These are phyloP conservation scores for Xylariaceae sp. DNA, from an alignment of 2,329 filamentous ascomycete species.

Conservation along the genomic window DNA sequence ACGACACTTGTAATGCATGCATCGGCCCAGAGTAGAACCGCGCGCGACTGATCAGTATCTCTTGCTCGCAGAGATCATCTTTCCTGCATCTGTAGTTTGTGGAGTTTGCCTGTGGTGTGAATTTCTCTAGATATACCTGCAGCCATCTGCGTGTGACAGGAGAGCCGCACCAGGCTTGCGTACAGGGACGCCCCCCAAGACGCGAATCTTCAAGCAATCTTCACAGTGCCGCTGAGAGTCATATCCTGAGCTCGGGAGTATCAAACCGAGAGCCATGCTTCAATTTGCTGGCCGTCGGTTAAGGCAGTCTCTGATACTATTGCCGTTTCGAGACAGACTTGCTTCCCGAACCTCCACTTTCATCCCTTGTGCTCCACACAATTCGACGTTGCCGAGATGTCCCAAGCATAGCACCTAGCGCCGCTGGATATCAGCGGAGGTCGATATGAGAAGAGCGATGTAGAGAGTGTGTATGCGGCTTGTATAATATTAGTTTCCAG, in stretches of 20 bases:
- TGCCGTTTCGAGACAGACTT: conserved; percentile 27
- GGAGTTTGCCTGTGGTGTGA: conserved; percentile 2
- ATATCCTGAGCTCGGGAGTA: background rate
- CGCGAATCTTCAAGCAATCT: conserved; percentile 7
- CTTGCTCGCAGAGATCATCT: background rate
- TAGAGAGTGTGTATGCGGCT: conserved; percentile 13
- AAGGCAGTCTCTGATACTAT: conserved; percentile 13
- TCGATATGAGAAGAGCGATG: conserved; percentile 4
- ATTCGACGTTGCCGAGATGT: conserved; percentile 17
- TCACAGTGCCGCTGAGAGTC: conserved; percentile 9
- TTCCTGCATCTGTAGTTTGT: conserved; percentile 3
- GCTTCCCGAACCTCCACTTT: conserved; percentile 30
- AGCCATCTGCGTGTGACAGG: conserved; percentile 12
- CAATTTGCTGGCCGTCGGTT: conserved; percentile 19
- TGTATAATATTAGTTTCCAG: conserved; percentile 23
- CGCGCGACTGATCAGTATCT: background rate
- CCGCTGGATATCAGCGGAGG: conserved; percentile 7
- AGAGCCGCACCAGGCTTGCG: conserved; percentile 14
- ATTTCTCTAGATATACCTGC: conserved; percentile 12
- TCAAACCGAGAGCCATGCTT: conserved; percentile 15
- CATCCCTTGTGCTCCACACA: conserved; percentile 26
- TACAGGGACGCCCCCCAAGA: conserved; percentile 8
- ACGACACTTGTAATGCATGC: background rate
- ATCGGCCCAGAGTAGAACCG: background rate
- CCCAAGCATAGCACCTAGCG: conserved; percentile 14